Evolutionary conservation across 148 eudicot genomes (phyloP).

Genomic region (Hydrangea macrophylla): DNA sequence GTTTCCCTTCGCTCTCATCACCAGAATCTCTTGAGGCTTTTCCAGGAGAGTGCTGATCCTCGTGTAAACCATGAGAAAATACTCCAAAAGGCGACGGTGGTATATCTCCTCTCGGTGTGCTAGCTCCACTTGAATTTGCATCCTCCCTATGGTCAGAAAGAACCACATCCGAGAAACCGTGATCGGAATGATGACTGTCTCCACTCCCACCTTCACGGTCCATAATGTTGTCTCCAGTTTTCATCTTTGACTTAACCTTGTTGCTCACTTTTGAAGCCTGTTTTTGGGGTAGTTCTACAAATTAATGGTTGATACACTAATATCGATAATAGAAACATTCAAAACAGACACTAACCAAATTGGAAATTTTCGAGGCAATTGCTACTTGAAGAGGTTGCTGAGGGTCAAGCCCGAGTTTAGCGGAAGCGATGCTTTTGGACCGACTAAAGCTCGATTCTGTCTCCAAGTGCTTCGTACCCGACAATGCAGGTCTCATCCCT

Average conservation of each 20-base stretch:
- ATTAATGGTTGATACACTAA: conserved; percentile 22
- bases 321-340: conserved; percentile 5
- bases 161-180: conserved; percentile 38
- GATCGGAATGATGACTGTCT: conserved; percentile 70
- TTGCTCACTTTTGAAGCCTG: conserved; percentile 92
- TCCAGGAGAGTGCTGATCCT: conserved; percentile 39
- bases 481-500: conserved; percentile 28
- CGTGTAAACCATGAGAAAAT: conserved; percentile 35
- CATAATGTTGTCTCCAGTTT: conserved; percentile 50
- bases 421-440: conserved; percentile 43
- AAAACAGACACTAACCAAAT: conserved; percentile 58
- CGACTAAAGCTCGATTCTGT: conserved; percentile 31
- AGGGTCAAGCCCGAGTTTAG: conserved; percentile 85
- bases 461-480: conserved; percentile 30
- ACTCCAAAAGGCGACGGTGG: conserved; percentile 52
- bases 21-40: conserved; percentile 48
- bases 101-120: conserved; percentile 74
- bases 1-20: conserved; percentile 60
- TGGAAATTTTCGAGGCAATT: conserved; percentile 79
- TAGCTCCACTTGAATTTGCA: conserved; percentile 77
- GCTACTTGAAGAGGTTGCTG: conserved; percentile 90
- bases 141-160: conserved; percentile 68
- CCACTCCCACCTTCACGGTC: conserved; percentile 70
- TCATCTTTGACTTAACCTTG: conserved; percentile 87
- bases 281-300: conserved; percentile 23